phyloP scores from a whole-genome alignment of 2,329 filamentous ascomycete genomes.

The Talaromyces sp. region DNA sequence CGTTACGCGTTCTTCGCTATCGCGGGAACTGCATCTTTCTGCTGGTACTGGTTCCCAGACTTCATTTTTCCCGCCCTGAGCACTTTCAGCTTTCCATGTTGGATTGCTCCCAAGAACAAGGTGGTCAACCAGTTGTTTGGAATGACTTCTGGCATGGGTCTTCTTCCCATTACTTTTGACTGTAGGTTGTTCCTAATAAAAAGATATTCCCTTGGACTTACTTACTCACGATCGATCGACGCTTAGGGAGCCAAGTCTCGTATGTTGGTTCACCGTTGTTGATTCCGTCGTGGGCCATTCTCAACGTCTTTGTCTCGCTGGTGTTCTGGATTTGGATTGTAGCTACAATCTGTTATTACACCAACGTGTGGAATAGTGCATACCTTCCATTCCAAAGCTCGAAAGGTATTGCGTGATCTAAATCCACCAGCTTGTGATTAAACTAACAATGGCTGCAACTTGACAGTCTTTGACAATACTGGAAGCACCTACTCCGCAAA shows the following conservation, averaged over 20 bases:
- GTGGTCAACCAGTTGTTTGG: conserved; percentile 35
- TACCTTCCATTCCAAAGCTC: conserved; percentile 29
- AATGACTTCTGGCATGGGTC: conserved; percentile 31
- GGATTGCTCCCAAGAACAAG: conserved; percentile 31
- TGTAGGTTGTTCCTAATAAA: conserved; percentile 26
- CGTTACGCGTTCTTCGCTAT: conserved; percentile 32
- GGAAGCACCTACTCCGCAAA: conserved; percentile 64
- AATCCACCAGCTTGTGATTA: neutral
- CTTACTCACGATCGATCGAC: neutral
- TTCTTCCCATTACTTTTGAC: conserved; percentile 44
- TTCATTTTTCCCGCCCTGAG: conserved; percentile 35
- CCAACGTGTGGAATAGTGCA: conserved; percentile 21
- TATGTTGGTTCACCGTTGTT: conserved; percentile 55
- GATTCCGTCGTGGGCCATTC: conserved; percentile 69
- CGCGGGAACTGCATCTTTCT: conserved; percentile 24
- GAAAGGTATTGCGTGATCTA: conserved; percentile 15
- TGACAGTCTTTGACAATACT: conserved; percentile 67
- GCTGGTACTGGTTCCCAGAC: conserved; percentile 35
- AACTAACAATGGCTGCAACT: neutral
- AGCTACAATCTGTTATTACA: conserved; percentile 57
- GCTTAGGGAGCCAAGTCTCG: conserved; percentile 29
- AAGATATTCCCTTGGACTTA: too few relatives aligned
- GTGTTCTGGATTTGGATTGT: conserved; percentile 63
- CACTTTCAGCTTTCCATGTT: conserved; percentile 33
- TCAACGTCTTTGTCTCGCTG: conserved; percentile 68